These are phyloP conservation scores for Leishmania aethiopica DNA, from an alignment of 208 protist species.

Conservation along the genomic window DNA sequence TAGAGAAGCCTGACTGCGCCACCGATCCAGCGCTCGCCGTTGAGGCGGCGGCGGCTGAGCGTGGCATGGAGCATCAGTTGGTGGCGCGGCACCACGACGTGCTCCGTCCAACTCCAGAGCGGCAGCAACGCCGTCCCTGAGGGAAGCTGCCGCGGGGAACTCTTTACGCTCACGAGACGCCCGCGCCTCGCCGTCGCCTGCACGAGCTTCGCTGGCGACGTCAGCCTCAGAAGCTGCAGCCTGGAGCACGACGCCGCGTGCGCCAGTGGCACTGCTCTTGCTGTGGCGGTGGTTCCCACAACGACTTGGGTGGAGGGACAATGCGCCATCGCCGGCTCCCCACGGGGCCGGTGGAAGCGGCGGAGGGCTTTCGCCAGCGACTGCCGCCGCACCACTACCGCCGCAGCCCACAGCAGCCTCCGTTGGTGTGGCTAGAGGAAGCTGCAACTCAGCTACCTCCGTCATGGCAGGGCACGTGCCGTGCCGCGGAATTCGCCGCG, in stretches of 20 bases:
- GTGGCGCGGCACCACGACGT: not conserved
- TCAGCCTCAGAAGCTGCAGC: not conserved
- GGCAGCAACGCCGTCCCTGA: not conserved
- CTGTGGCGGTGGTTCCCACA: not conserved
- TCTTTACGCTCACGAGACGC: too few species aligned
- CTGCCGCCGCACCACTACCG: not conserved
- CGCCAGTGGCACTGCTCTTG: not conserved
- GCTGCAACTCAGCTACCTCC: not conserved
- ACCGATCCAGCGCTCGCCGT: not conserved
- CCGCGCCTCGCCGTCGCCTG: not conserved
- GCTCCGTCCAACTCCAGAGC: not conserved
- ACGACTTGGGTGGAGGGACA: not conserved
- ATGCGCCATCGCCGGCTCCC: not conserved
- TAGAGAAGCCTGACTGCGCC: conserved; percentile 2
- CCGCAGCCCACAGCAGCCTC: not conserved
- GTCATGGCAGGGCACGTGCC: not conserved
- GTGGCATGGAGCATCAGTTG: not conserved
- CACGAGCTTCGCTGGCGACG: not conserved
- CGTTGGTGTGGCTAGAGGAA: not conserved
- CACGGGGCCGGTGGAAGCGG: conserved; percentile 22
- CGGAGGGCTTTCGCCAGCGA: conserved; percentile 15
- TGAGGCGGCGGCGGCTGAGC: not conserved
- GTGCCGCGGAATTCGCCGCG: not conserved
- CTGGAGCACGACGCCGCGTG: not conserved
- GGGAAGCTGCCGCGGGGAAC: too few species aligned